Conservation (phyloP, 495 filamentous ascomycete genomes). For the Amorphotheca resinae region DNA sequence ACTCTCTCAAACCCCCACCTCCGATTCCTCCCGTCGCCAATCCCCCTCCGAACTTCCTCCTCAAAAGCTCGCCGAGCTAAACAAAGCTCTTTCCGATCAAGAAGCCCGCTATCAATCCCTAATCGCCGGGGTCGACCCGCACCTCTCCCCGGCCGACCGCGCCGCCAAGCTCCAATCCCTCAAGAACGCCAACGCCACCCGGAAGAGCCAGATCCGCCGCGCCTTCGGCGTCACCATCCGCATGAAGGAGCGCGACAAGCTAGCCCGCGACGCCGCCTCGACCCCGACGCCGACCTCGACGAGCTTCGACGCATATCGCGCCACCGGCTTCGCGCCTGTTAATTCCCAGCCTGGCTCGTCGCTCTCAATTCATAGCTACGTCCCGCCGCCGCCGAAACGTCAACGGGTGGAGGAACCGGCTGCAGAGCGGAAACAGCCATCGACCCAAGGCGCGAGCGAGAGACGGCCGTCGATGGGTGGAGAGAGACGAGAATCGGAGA, state of each 20-base stretch:
- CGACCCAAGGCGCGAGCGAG: too few relatives aligned
- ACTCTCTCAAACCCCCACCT: too few relatives aligned
- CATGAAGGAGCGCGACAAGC: conserved; percentile 15
- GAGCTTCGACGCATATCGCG: not conserved
- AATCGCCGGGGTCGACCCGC: not conserved
- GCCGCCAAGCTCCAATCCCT: not conserved
- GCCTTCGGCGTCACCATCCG: conserved; percentile 15
- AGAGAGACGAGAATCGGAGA: too few relatives aligned
- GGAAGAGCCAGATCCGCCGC: conserved; percentile 16
- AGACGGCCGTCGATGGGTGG: too few relatives aligned
- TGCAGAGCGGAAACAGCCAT: too few relatives aligned
- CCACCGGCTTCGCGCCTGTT: too few relatives aligned
- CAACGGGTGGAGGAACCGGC: too few relatives aligned
- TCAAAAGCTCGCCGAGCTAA: conserved; percentile 7
- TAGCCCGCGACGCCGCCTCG: not conserved
- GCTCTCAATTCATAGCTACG: too few relatives aligned
- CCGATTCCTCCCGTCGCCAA: too few relatives aligned
- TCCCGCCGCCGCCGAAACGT: too few relatives aligned
- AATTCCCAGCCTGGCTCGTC: too few relatives aligned
- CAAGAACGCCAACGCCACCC: conserved; percentile 15
- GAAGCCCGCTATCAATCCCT: conserved; percentile 4
- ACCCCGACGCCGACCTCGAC: not conserved
- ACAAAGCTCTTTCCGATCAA: conserved; percentile 6
- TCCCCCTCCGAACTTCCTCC: conserved; percentile 13
- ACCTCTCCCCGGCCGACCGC: not conserved